Conservation (phyloP, 1,284 basidiomycete genomes). For the Heterobasidion parviporum region DNA sequence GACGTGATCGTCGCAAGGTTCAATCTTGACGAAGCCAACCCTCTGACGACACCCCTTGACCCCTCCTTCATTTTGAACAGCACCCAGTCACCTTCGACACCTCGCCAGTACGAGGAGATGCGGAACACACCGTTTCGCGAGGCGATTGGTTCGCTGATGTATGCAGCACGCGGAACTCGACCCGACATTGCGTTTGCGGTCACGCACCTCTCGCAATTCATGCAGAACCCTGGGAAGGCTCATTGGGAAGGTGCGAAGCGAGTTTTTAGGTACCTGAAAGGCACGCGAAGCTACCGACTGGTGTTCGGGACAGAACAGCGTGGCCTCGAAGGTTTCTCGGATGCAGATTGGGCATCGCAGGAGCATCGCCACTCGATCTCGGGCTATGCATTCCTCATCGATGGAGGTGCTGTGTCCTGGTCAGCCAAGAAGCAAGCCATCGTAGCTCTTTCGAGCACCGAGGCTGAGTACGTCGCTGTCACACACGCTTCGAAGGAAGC, state of each 20-base stretch:
- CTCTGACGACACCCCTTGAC: conserved; percentile 18
- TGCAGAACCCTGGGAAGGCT: conserved; percentile 5
- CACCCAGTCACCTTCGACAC: neutral
- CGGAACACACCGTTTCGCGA: conserved; percentile 12
- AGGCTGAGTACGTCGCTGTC: no score
- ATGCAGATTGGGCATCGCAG: conserved; percentile 22
- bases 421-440: conserved; percentile 15
- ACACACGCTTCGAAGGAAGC: no score
- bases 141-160: conserved; percentile 15
- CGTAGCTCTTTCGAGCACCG: no score
- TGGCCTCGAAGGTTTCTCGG: conserved; percentile 16
- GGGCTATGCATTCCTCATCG: conserved; percentile 13
- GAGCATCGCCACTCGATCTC: conserved; percentile 11
- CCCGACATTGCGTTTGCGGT: conserved; percentile 18
- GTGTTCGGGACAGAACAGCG: neutral
- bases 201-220: conserved; percentile 10
- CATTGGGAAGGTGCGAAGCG: conserved; percentile 15
- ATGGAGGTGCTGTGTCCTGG: conserved; percentile 13
- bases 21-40: conserved; percentile 18
- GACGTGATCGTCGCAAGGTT: conserved; percentile 16
- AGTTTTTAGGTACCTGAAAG: conserved; percentile 16
- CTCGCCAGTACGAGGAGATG: conserved; percentile 6
- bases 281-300: neutral
- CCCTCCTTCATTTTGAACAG: conserved; percentile 7
- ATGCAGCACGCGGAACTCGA: conserved; percentile 8